Evolutionary conservation across 2,329 filamentous ascomycete species (phyloP).

Genomic region (Exophiala xenobiotica): DNA sequence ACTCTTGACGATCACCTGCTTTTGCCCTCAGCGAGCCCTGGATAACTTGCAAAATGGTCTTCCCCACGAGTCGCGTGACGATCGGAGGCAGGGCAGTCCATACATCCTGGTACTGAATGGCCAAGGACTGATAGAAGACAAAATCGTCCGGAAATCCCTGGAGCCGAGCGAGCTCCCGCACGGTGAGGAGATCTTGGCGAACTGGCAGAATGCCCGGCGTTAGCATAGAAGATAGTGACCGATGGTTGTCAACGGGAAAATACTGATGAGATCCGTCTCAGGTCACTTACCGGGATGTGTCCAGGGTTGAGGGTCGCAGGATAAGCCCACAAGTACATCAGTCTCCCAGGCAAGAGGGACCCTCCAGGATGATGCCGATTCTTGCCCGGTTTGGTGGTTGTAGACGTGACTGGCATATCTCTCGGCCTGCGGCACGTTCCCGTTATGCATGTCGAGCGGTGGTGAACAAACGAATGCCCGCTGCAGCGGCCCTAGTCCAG

Average conservation of each 20-base stretch:
- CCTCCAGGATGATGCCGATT: background rate
- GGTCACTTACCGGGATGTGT: constrained; percentile 9
- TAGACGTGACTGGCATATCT: background rate
- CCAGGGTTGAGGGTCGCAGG: background rate
- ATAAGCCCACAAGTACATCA: background rate
- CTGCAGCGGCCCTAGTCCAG: background rate
- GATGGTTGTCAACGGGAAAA: background rate
- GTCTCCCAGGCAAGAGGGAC: background rate
- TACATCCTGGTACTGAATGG: constrained; percentile 6
- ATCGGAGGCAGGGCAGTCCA: constrained; percentile 9
- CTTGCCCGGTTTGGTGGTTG: background rate
- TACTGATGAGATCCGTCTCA: background rate
- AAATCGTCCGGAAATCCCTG: constrained; percentile 21
- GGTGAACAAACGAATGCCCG: background rate
- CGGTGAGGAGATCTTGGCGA: constrained; percentile 11
- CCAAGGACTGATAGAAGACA: constrained; percentile 9
- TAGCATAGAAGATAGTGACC: background rate
- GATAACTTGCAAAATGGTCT: constrained; percentile 1
- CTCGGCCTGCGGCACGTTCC: background rate
- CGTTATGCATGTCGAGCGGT: background rate
- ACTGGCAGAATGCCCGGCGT: background rate
- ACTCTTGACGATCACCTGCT: background rate
- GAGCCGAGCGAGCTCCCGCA: constrained; percentile 16
- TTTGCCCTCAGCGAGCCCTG: constrained; percentile 3
- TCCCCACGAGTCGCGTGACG: background rate